Evolutionary conservation across 2,329 filamentous ascomycete species (phyloP), one percentile per base, ranked within the genome.

Genomic region (Xylaria sp.): DNA sequence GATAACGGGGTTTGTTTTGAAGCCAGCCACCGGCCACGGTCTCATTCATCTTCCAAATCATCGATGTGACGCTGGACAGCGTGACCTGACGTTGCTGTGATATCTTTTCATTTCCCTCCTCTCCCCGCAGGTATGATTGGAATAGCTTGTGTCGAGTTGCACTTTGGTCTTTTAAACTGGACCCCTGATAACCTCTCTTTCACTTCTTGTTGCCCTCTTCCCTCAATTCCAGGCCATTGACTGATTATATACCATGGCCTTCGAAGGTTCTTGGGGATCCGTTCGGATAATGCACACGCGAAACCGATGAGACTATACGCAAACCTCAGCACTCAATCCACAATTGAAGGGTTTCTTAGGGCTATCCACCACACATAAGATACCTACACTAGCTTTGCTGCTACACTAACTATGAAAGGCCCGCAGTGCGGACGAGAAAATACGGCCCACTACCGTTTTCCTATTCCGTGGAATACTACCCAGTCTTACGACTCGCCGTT

Each of bases 21-120:
- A 59, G 45, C 34, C 32, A 56, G 57, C 30, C 58, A 56, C 12
- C 45, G 48, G 46, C 34, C 48, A 55, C 55, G 52, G 67, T 63
- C 65, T 70, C 68, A 60, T 65, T 53, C 55, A 52, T 52, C 53
- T 67, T 65, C 65, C 68, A 67, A 69, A 67, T 69, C 60, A 63
- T 55, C 23, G 60, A 69, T 69, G 67, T 58, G 64, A 69, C 64
- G 62, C 65, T 67, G 55, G 60, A 64, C 62, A 64, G 48, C 60
- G 64, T 67, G 67, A 69, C 64, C 60, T 58, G 57, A 60, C 45
- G 67, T 67, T 63, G 60, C 67, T 63, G 63, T 66, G 59, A 60
- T 66, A 60, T 60, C 32, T 57, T 25, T 63, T 63, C 41, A 66
- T 66, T 59, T 60, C 45, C 20, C 41, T 63, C 55, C 50, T 58